Percentiles rank a stretch among this genome's conserved stretches.
phyloP scores from a whole-genome alignment of 768 basidiomycete genomes.

The Grammothele lineata region DNA sequence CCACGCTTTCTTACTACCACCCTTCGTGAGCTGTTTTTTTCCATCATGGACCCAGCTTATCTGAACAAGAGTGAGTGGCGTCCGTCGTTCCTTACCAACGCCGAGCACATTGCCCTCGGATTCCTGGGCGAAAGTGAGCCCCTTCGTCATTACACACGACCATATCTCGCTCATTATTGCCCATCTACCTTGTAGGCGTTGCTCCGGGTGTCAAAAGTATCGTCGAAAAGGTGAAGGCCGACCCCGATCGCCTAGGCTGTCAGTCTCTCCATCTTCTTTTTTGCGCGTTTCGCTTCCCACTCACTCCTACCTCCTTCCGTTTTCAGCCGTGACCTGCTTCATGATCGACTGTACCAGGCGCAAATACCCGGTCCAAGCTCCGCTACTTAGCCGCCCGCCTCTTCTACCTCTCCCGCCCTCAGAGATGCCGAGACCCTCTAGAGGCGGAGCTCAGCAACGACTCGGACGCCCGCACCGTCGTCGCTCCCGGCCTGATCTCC shows the following conservation, averaged over 20 bases:
- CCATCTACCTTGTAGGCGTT: constrained; percentile 23
- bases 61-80: constrained; percentile 25
- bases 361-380: not conserved
- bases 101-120: constrained; percentile 11
- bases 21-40: too few species aligned
- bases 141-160: constrained; percentile 11
- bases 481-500: constrained; percentile 18
- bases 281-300: constrained; percentile 22
- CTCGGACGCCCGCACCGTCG: constrained; percentile 13
- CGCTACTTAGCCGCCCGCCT: not conserved
- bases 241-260: constrained; percentile 20
- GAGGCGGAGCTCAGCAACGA: constrained; percentile 5
- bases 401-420: not conserved
- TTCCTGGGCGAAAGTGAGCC: constrained; percentile 19
- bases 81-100: constrained; percentile 22
- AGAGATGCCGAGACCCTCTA: not conserved
- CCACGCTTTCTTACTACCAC: too few species aligned
- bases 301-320: constrained; percentile 17
- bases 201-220: constrained; percentile 9
- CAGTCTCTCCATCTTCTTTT: constrained; percentile 14
- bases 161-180: constrained; percentile 16
- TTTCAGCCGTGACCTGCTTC: constrained; percentile 28
- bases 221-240: constrained; percentile 21
- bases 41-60: constrained; percentile 4
- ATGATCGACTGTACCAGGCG: constrained; percentile 22